Conservation (phyloP, 306 rosid species). For the Lathyrus sativus region DNA sequence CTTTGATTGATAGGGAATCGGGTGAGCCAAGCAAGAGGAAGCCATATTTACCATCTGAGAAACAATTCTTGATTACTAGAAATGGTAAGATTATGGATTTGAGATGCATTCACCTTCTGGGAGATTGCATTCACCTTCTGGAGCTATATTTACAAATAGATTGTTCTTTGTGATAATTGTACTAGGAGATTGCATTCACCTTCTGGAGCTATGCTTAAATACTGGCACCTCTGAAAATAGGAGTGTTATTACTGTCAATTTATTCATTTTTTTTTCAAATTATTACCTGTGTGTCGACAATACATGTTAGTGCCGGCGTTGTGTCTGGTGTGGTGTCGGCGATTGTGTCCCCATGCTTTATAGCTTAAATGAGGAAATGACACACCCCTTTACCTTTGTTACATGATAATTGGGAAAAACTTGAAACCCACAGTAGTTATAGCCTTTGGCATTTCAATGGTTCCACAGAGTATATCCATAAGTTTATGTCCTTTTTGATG, state of each 20-base stretch:
- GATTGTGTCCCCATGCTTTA: too few relatives aligned
- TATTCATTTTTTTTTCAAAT: too few relatives aligned
- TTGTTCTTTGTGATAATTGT: background rate
- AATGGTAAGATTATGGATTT: slow-evolving; percentile 59
- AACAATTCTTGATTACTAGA: slow-evolving; percentile 89
- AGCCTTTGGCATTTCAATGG: background rate
- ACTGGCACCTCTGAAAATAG: too few relatives aligned
- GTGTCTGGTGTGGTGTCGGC: too few relatives aligned
- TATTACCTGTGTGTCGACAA: too few relatives aligned
- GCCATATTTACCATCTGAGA: slow-evolving; percentile 79
- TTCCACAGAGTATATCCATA: background rate
- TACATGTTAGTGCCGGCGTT: too few relatives aligned
- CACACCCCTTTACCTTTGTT: background rate
- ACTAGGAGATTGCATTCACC: background rate
- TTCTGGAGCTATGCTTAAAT: background rate
- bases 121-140: too few relatives aligned
- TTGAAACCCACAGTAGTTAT: background rate
- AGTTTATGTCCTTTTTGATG: background rate
- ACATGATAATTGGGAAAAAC: background rate
- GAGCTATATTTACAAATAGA: background rate
- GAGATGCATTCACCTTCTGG: background rate
- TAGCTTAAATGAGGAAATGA: background rate
- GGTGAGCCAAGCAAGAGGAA: slow-evolving; percentile 95
- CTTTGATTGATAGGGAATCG: slow-evolving; percentile 69
- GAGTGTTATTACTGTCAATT: too few relatives aligned